Evolutionary conservation across 1,139 yeast genomes (phyloP).

Genomic region (Meyerozyma smithsonii): DNA sequence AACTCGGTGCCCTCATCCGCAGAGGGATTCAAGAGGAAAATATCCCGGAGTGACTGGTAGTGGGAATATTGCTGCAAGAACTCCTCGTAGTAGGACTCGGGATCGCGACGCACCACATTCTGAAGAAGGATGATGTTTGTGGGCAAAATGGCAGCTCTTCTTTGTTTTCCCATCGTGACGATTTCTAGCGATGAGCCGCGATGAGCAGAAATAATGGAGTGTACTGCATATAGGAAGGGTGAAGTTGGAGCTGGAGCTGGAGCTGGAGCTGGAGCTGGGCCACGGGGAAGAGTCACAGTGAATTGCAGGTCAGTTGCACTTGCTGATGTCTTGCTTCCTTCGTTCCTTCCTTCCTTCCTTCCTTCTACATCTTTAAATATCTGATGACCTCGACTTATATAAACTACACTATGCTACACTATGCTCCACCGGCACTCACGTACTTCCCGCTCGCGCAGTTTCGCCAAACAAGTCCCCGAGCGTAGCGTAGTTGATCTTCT

Average conservation of each 20-base stretch:
- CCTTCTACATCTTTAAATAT: background rate
- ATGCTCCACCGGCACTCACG: background rate
- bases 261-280: background rate
- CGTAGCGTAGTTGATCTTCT: slow-evolving; percentile 82
- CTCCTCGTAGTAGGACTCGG: slow-evolving; percentile 90
- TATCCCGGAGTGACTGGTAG: slow-evolving; percentile 84
- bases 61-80: slow-evolving; percentile 89
- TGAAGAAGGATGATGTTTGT: slow-evolving; percentile 87
- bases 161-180: slow-evolving; percentile 66
- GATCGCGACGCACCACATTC: slow-evolving; percentile 89
- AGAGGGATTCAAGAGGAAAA: slow-evolving; percentile 65
- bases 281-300: background rate
- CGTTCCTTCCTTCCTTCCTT: no score
- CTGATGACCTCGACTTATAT: background rate
- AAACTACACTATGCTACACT: background rate
- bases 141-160: slow-evolving; percentile 89
- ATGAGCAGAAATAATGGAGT: background rate
- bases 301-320: no score
- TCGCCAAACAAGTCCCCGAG: slow-evolving; percentile 55
- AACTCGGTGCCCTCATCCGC: slow-evolving; percentile 68
- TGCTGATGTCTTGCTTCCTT: no score
- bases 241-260: background rate
- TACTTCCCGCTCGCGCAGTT: slow-evolving; percentile 1
- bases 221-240: background rate
- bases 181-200: background rate